Conservation (phyloP, 345 rosid genomes). For the Aquilaria yunnanensis region DNA sequence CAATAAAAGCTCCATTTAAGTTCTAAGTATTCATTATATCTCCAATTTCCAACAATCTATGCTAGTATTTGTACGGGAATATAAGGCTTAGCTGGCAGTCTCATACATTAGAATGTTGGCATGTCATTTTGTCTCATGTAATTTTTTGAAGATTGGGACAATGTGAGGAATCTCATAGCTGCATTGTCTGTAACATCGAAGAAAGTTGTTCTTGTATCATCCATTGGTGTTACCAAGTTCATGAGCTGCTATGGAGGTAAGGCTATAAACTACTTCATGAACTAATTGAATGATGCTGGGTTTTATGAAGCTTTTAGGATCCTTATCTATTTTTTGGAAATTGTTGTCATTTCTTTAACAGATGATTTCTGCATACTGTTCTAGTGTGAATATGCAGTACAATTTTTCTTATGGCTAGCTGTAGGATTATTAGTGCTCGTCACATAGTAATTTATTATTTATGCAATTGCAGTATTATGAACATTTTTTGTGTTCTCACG, state of each 20-base stretch:
- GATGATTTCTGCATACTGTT: too few species aligned
- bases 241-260: slow-evolving; percentile 95
- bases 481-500: slow-evolving; percentile 92
- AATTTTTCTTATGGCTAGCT: background rate
- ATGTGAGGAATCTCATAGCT: slow-evolving; percentile 78
- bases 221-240: slow-evolving; percentile 86
- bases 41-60: too few species aligned
- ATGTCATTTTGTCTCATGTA: slow-evolving; percentile 6
- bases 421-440: too few species aligned
- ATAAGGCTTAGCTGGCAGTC: too few species aligned
- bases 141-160: slow-evolving; percentile 74
- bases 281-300: background rate
- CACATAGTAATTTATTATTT: too few species aligned
- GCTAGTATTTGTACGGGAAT: too few species aligned
- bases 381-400: too few species aligned
- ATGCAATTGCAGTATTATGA: slow-evolving; percentile 61
- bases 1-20: too few species aligned
- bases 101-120: too few species aligned
- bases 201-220: slow-evolving; percentile 85
- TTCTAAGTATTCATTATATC: too few species aligned
- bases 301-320: background rate
- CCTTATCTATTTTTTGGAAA: too few species aligned
- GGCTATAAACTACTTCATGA: slow-evolving; percentile 4
- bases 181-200: slow-evolving; percentile 66
- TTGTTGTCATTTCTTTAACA: too few species aligned